Evolutionary conservation across 2,329 filamentous ascomycete genomes (phyloP), one percentile per base, ranked within the genome.

Genomic region (Calonectria pauciramosa): DNA sequence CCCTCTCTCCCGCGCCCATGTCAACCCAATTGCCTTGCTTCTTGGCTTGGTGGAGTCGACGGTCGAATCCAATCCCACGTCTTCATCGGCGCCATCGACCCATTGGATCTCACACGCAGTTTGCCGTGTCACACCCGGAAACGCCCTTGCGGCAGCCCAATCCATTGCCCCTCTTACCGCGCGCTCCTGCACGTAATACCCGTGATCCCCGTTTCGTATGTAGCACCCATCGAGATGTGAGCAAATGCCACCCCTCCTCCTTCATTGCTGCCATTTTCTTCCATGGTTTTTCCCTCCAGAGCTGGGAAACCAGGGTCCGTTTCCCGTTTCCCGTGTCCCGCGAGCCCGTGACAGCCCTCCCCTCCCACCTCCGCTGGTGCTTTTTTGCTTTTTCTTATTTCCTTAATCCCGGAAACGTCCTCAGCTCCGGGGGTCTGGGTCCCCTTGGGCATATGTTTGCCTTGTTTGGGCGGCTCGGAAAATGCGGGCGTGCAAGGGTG

Each of bases 131-230:
- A 63, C 52, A 52, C 56, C 68, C 54, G 54, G 54, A 63, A 63
- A 63, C 44, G 54, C 44, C 68, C 44, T 69, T 51, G 52, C 38
- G 56, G 56, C 44, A 70, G 28, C 41, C 68, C 32, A 70, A 38
- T 36, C 68, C 44, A 64, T 52, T 52, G 41, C 52, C 54, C 49
- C 16, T 56, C 41, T 44, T 63, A 49, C 34, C 36, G 54, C 41
- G 38, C 47, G 44, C 56, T 70, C 56, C 56, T 70, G 68, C 68
- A 70, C 59, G 68, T 64, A 70, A 70, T 70, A 64, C 56, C 38
- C 56, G 56, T 64, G 54, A 64, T 70, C 44, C 41, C 56, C 56
- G 68, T 64, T 64, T 38, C 68, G 59, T 44, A 49, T 59, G 54
- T 59, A 59, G 54, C 54, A 59, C 20, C 54, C 36, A 64, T 64